These are phyloP conservation scores for Lepraria neglecta DNA, from an alignment of 495 filamentous ascomycete species.

Conservation along the genomic window DNA sequence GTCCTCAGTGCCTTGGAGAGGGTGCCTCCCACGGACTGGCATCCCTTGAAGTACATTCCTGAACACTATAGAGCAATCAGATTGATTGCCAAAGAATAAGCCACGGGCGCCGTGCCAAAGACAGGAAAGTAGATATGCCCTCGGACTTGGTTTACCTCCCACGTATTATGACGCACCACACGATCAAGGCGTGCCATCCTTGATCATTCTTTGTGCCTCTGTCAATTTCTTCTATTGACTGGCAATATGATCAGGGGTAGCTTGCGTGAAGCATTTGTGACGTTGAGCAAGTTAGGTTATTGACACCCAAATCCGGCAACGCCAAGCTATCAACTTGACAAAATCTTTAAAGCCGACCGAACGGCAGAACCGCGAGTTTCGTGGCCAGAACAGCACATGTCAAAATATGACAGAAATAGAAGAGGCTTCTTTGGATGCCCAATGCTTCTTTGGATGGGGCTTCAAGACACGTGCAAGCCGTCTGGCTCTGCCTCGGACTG, in stretches of 20 bases:
- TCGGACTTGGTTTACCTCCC: no score
- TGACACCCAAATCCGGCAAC: conserved; percentile 22
- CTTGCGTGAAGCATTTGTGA: not conserved
- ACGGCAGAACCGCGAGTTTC: not conserved
- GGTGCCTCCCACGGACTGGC: no score
- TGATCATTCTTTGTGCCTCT: not conserved
- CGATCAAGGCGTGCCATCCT: no score
- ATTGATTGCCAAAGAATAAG: no score
- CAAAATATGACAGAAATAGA: not conserved
- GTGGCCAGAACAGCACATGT: not conserved
- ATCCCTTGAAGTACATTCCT: no score
- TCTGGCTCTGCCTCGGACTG: not conserved
- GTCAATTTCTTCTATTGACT: not conserved
- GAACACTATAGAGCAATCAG: no score
- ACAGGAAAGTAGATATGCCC: no score
- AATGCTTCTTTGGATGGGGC: not conserved
- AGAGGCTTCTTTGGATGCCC: not conserved
- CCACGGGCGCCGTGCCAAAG: no score
- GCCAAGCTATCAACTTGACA: not conserved
- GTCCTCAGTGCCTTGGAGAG: no score
- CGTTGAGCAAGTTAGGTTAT: conserved; percentile 5
- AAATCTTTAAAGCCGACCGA: not conserved
- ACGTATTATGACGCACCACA: no score
- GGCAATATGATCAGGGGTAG: not conserved
- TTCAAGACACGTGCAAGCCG: not conserved